These are phyloP conservation scores for Anisogramma anomala DNA, from an alignment of 2,329 filamentous ascomycete genomes.

Conservation along the genomic window DNA sequence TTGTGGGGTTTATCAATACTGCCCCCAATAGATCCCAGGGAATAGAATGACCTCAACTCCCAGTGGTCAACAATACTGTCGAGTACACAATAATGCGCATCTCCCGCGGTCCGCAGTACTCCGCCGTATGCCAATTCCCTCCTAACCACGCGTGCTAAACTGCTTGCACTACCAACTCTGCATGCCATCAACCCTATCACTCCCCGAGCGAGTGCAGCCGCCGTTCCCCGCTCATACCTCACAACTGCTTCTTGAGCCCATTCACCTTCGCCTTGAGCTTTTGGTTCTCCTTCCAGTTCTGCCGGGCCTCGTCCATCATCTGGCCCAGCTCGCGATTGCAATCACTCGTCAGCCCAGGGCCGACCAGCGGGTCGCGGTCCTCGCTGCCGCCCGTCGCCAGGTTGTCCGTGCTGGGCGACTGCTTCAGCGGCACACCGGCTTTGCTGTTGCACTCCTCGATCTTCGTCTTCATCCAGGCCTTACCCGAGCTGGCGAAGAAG, in stretches of 20 bases:
- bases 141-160: no score
- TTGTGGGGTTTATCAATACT: no score
- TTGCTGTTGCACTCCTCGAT: conserved; percentile 46
- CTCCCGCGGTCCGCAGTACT: background rate
- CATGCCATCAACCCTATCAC: no score
- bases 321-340: conserved; percentile 65
- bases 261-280: conserved; percentile 26
- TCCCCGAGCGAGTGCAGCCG: no score
- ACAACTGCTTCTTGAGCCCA: background rate
- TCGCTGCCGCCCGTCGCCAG: conserved; percentile 23
- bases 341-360: conserved; percentile 72
- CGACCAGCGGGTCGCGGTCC: conserved; percentile 54
- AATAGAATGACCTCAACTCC: no score
- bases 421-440: conserved; percentile 28
- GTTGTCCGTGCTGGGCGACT: conserved; percentile 42
- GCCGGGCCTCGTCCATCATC: conserved; percentile 61
- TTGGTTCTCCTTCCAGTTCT: conserved; percentile 54
- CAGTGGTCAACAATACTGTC: no score
- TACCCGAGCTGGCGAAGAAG: conserved; percentile 73
- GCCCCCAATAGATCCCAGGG: no score
- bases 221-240: no score
- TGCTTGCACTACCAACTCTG: no score
- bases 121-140: background rate
- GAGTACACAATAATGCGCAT: no score
- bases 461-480: conserved; percentile 42